A percentile compares a stretch with the other conserved stretches of the same genome.
phyloP scores from a whole-genome alignment of 331 rosid genomes.

The Rhamnella rubrinervis region DNA sequence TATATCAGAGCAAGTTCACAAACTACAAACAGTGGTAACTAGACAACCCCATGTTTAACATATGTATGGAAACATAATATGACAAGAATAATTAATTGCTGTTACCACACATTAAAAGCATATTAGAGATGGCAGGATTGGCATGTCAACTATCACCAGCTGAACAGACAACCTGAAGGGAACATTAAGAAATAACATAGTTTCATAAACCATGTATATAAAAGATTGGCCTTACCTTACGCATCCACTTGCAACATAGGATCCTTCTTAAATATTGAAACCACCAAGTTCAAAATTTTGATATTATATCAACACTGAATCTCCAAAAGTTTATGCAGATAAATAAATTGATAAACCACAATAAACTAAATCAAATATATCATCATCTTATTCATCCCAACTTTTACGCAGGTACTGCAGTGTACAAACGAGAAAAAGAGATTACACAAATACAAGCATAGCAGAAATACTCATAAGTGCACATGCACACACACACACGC shows the following conservation, averaged over 20 bases:
- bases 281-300: conserved; percentile 53
- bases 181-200: conserved; percentile 58
- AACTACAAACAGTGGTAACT: conserved; percentile 16
- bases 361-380: conserved; percentile 30
- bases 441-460: conserved; percentile 17
- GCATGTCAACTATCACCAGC: conserved; percentile 84
- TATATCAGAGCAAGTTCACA: conserved; percentile 52
- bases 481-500: background rate
- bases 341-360: conserved; percentile 27
- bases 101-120: conserved; percentile 91
- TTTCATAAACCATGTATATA: conserved; percentile 46
- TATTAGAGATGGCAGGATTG: conserved; percentile 89
- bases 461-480: background rate
- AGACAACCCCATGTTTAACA: conserved; percentile 24
- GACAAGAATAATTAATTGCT: conserved; percentile 45
- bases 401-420: conserved; percentile 39
- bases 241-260: conserved; percentile 57
- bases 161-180: conserved; percentile 86
- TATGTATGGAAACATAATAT: conserved; percentile 22
- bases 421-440: conserved; percentile 22
- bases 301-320: conserved; percentile 49
- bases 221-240: conserved; percentile 71
- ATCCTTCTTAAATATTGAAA: conserved; percentile 73
- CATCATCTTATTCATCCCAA: conserved; percentile 29
- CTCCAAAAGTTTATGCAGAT: conserved; percentile 55